Conservation (phyloP, 1,139 yeast genomes). For the Magnusiomyces suaveolens region DNA sequence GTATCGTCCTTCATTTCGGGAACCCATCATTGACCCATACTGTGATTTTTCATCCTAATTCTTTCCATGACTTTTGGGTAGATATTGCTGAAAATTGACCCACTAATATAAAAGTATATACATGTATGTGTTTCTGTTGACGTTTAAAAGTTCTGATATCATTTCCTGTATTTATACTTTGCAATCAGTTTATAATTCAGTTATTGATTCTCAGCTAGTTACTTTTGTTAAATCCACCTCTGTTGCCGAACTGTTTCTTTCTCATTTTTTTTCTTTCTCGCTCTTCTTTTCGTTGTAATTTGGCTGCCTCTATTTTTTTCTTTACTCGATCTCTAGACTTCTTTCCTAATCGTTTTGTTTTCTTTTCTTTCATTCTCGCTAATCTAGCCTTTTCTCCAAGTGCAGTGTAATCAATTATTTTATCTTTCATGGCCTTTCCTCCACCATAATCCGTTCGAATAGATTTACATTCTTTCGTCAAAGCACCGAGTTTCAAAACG, state of each 20-base stretch:
- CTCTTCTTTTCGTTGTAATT: constrained; percentile 1
- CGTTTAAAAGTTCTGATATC: no score
- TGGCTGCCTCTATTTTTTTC: constrained; percentile 1
- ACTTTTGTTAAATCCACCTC: not conserved
- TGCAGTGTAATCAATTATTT: constrained; percentile 23
- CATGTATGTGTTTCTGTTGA: no score
- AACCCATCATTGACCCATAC: no score
- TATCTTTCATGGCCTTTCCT: constrained; percentile 9
- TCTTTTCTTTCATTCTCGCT: constrained; percentile 13
- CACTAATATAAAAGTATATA: no score
- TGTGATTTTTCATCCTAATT: no score
- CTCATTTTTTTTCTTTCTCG: not conserved
- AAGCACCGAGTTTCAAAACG: not conserved
- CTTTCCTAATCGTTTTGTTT: constrained; percentile 27
- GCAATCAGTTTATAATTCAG: not conserved
- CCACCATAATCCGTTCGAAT: not conserved
- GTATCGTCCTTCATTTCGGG: no score
- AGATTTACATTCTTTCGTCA: not conserved
- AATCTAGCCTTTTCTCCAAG: constrained; percentile 21
- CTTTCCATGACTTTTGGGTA: no score
- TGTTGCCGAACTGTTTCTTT: not conserved
- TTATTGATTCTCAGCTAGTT: no score
- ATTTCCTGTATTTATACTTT: no score
- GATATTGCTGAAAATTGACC: no score
- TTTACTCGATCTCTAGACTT: constrained; percentile 22